Conservation (phyloP, 371 early-diverging fungal genomes). For the Mortierella sp. region DNA sequence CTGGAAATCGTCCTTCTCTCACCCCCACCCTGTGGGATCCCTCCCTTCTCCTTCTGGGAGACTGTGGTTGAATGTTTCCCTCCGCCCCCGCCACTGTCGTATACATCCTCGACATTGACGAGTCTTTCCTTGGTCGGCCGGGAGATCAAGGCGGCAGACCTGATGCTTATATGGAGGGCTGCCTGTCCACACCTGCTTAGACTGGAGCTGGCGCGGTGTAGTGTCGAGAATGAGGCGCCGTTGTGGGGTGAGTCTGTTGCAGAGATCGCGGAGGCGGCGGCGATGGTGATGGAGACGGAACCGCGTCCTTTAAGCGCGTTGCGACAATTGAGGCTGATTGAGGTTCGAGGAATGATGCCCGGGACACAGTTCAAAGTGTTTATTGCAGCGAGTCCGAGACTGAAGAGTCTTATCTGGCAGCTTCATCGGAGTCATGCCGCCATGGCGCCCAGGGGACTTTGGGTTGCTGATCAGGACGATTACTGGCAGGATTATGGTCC, state of each 20-base stretch:
- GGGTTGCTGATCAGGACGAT: neutral
- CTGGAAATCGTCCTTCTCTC: neutral
- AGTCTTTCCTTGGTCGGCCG: neutral
- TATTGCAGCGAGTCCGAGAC: conserved; percentile 7
- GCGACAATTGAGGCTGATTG: neutral
- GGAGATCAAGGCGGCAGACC: conserved; percentile 1
- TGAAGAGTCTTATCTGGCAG: conserved; percentile 16
- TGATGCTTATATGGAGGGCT: conserved; percentile 21
- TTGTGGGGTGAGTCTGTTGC: neutral
- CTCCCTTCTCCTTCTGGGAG: neutral
- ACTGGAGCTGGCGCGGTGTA: neutral
- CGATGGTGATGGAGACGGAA: neutral
- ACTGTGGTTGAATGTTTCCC: neutral
- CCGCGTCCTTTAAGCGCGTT: neutral
- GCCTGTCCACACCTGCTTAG: conserved; percentile 5
- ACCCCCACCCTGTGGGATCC: neutral
- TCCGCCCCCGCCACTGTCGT: neutral
- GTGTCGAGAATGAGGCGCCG: neutral
- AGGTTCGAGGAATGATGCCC: conserved; percentile 7
- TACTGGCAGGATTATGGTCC: neutral
- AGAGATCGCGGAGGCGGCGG: neutral
- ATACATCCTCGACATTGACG: conserved; percentile 1
- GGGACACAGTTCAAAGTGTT: neutral
- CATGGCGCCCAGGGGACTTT: neutral
- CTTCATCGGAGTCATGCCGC: neutral